Evolutionary conservation across 768 basidiomycete genomes (phyloP).

Genomic region (Collybiopsis luxurians): DNA sequence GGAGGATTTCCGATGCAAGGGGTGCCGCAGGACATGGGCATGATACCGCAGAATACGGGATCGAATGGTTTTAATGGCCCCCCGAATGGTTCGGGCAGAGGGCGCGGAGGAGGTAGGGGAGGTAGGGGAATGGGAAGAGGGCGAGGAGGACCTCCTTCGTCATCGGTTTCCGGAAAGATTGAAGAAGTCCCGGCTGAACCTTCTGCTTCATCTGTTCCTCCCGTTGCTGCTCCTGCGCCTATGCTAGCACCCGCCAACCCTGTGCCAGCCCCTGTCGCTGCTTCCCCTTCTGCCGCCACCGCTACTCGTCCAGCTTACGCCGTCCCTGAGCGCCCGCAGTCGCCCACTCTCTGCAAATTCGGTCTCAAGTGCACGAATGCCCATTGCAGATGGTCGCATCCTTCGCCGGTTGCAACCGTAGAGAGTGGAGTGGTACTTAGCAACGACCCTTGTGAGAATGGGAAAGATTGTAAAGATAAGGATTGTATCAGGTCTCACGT

Average conservation of each 20-base stretch:
- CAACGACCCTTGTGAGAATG: slow-evolving; percentile 89
- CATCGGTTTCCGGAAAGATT: slow-evolving; percentile 21
- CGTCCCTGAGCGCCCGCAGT: slow-evolving; percentile 76
- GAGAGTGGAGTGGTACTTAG: slow-evolving; percentile 95
- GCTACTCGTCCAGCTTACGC: slow-evolving; percentile 46
- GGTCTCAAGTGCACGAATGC: slow-evolving; percentile 88
- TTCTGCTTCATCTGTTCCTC: slow-evolving; percentile 14
- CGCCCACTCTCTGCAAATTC: slow-evolving; percentile 93
- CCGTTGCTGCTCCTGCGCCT: slow-evolving; percentile 17
- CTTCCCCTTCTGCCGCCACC: slow-evolving; percentile 21
- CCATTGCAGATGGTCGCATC: slow-evolving; percentile 89
- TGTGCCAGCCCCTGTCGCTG: slow-evolving; percentile 9
- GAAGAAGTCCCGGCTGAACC: slow-evolving; percentile 8
- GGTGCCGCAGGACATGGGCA: slow-evolving; percentile 52
- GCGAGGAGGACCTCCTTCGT: slow-evolving; percentile 38
- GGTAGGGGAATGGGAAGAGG: slow-evolving; percentile 49
- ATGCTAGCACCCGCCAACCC: slow-evolving; percentile 15
- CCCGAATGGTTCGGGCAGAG: slow-evolving; percentile 33
- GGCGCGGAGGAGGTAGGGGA: slow-evolving; percentile 40
- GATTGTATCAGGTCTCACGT: slow-evolving; percentile 93
- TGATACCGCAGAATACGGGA: slow-evolving; percentile 39
- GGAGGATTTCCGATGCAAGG: slow-evolving; percentile 57
- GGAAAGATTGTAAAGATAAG: slow-evolving; percentile 86
- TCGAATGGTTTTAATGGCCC: slow-evolving; percentile 29
- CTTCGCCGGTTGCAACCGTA: slow-evolving; percentile 93